Evolutionary conservation across 2,329 filamentous ascomycete genomes (phyloP), one percentile per base, ranked within the genome.

Genomic region (Pezicula neosporulosa): DNA sequence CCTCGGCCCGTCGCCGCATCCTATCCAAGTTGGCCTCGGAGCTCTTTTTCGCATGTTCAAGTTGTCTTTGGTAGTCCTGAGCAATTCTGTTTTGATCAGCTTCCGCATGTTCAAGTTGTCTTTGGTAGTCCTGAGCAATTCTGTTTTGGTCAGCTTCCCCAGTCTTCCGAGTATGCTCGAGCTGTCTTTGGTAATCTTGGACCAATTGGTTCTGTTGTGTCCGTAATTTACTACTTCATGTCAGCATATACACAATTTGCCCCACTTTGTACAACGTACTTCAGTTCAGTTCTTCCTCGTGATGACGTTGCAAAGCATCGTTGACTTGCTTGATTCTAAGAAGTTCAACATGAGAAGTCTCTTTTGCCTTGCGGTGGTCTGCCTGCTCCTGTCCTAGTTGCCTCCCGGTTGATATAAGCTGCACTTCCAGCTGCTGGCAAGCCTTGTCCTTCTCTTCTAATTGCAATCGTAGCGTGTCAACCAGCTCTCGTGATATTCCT

Each of bases 401-500:
- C n/a, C 72, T 72, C 48, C 77, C 71, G 10, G 83, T 67, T 4
- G 74, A 72, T 8, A 74, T 67, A 5, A 76, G 61, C 37, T 75
- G 71, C 10, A 71, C 68, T 44, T 78, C 72, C 2, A 70, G 67
- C 37, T 77, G 73, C 53, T 78, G 71, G 24, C 85, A 62, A 1
- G 71, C 66, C 30, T 69, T 70, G 19, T 83, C 84, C 56, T 86
- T 90, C 53, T 93, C 86, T 53, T 88, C 85, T 1, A 96, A 69
- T 65, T 97, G 87, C 4, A 78, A 77, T 46, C 90, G 84, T 30
- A 99, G 74, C 1, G 87, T 86, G 67, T 99, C 94, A 3, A 99
- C 89, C 36, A 97, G 75, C 62, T 97, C 90, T 38, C 93, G 82
- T n/a, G 95, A 96, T 36, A 99, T 88, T 4, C 93, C 93, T 63